Percentiles rank a stretch among this genome's conserved stretches.
phyloP scores from a whole-genome alignment of 352 stramenopile species.

The Phytophthora cactorum region DNA sequence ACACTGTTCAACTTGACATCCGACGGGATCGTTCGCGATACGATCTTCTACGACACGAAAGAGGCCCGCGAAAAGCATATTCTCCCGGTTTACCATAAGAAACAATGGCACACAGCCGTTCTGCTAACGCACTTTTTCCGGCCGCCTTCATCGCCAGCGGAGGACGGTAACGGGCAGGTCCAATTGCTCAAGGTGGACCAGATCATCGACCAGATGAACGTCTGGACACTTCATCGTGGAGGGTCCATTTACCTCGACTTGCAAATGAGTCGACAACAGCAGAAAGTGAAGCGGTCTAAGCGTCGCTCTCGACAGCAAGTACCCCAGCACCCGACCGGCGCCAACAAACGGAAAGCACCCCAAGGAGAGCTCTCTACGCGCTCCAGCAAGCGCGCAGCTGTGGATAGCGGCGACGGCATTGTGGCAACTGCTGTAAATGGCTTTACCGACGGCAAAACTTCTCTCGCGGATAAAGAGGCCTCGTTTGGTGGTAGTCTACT shows the following conservation, averaged over 20 bases:
- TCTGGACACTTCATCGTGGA: slow-evolving; percentile 84
- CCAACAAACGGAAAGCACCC: slow-evolving; percentile 58
- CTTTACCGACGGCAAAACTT: slow-evolving; percentile 26
- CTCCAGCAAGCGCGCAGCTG: slow-evolving; percentile 44
- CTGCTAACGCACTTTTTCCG: slow-evolving; percentile 87
- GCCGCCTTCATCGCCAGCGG: slow-evolving; percentile 69
- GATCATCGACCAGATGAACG: slow-evolving; percentile 89
- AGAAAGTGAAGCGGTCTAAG: slow-evolving; percentile 79
- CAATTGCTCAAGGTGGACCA: slow-evolving; percentile 87
- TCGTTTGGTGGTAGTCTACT: slow-evolving; percentile 47
- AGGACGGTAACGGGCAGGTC: slow-evolving; percentile 77
- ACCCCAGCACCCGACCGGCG: slow-evolving; percentile 12
- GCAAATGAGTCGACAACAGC: slow-evolving; percentile 87
- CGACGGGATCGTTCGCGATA: slow-evolving; percentile 85
- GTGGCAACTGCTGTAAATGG: slow-evolving; percentile 29
- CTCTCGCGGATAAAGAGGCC: slow-evolving; percentile 19
- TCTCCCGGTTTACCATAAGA: slow-evolving; percentile 85
- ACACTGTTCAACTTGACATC: slow-evolving; percentile 90
- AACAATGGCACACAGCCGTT: slow-evolving; percentile 86
- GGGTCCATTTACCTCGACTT: slow-evolving; percentile 89
- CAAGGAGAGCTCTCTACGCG: slow-evolving; percentile 39
- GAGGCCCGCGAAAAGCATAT: slow-evolving; percentile 87
- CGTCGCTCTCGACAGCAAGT: slow-evolving; percentile 38
- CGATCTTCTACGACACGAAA: slow-evolving; percentile 89
- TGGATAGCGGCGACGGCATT: slow-evolving; percentile 29